Base-by-base conservation (phyloP, 331 rosid species). In the Quercus lobata region DNA sequence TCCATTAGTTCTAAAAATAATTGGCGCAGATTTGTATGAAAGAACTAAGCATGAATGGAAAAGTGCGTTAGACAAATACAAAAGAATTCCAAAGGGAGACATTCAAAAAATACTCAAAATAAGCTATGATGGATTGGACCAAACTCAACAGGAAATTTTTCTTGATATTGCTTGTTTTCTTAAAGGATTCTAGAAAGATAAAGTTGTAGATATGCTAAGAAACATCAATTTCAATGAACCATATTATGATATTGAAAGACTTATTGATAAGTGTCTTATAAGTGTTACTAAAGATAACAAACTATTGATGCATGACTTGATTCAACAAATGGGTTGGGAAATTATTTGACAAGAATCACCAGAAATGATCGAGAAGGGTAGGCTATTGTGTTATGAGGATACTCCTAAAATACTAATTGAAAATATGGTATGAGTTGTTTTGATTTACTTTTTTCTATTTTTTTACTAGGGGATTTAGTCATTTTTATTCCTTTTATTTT, bases 151-250 rank as follows among this genome's bases (percentile, higher is more conserved):
- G 17, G n/a, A 57, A 2, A 2, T 18, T 63, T 54, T 80, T 76
- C 37, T 73, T 46, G 77, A 80, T 8, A 72, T 85, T 44, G 85
- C 79, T 18, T 63, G 30, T 71, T 69, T 85, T 35, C 57, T 85
- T 1, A 78, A 71, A n/a, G 63, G 83, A 3, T 7, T 30, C 9
- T 10, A 4, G 14, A 71, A 52, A 58, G 76, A 66, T 2, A 0
- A 7, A 46, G 77, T 74, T 32, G 29, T 62, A 72, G 49, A 69
- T 54, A 65, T 81, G 71, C 55, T 81, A 60, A 11, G 65, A 2
- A 65, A 49, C 2, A 78, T 78, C 35, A 57, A 60, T 68, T 5
- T 25, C 12, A 3, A 5, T 7, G 27, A 46, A 0, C 46, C 65
- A 18, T 3, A 2, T 27, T 58, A 11, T 52, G 10, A 10, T 30